Evolutionary conservation across 208 protist species (phyloP), one percentile per base, ranked within the genome.

Genomic region (Angomonas deanei): DNA sequence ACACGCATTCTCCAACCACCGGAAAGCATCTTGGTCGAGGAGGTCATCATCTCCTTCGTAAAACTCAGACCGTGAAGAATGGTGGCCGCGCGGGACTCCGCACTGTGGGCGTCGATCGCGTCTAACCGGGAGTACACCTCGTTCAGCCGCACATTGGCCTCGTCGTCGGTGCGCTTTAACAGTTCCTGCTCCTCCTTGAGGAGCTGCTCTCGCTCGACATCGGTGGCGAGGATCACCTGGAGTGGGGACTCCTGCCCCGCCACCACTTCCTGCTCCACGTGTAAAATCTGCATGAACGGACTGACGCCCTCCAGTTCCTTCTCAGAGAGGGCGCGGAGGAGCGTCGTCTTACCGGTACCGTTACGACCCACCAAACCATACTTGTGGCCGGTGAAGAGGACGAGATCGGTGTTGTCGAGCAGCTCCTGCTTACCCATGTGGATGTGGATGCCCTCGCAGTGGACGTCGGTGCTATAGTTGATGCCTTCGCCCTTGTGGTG

Each of bases 1-100:
- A 99, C 87, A 75, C 97, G 96, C 98, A 99, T 99, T 70, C 98
- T 92, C 97, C 97, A 99, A 48, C 97, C 97, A 86, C 97, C 94
- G 15, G 89, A 96, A 39, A 97, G 77, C 33, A 72, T 67, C 66
- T 90, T 90, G 0, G 91, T 97, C n/a, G 87, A 84, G 2, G 49
- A 71, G 19, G 72, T 70, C 84, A 98, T 98, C 83, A 98, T 97
- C 28, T 97, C 91, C 13, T 86, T 74, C 15, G 92, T 97, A 67
- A 98, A 98, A 68, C 92, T 95, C 8, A 99, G 78, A 78, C 97
- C 97, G 56, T 79, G 77, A 32, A 97, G 72, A 67, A 97, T 97
- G 8, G 72, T 63, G 8, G 88, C 76, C 1, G 88, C 92, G 46
- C 88, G 84, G 11, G 96, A 72, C 65, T 95, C 81, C 27, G 97